phyloP scores from a whole-genome alignment of 208 protist species.

The Trypanosoma melophagium region DNA sequence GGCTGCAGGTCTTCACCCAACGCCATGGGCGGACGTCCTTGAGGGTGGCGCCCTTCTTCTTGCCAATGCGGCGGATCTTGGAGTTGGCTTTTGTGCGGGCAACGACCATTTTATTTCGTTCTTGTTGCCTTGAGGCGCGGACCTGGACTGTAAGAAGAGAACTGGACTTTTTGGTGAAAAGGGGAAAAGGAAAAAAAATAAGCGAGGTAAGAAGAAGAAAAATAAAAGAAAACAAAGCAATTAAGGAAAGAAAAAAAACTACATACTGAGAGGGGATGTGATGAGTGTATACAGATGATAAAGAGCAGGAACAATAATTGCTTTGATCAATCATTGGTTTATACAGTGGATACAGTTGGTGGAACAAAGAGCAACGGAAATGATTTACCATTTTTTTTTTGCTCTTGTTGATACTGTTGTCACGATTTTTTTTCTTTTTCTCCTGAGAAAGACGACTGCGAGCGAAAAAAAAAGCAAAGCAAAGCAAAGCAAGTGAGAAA shows the following conservation, averaged over 20 bases:
- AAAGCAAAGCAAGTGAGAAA: too few relatives aligned
- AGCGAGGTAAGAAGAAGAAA: conserved; percentile 14
- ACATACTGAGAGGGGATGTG: not conserved
- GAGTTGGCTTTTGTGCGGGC: conserved; percentile 32
- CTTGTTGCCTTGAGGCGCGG: not conserved
- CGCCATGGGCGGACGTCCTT: conserved; percentile 94
- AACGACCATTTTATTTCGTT: conserved; percentile 22
- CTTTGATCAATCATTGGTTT: too few relatives aligned
- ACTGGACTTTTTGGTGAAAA: conserved; percentile 18
- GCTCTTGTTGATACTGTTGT: too few relatives aligned
- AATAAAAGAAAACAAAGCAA: conserved; percentile 17
- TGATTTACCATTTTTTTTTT: too few relatives aligned
- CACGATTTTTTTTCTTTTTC: too few relatives aligned
- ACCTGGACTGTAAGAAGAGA: conserved; percentile 15
- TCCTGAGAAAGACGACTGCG: too few relatives aligned
- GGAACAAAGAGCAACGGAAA: too few relatives aligned
- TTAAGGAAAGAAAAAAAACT: not conserved
- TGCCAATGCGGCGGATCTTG: conserved; percentile 89
- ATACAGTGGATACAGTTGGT: too few relatives aligned
- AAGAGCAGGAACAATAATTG: not conserved
- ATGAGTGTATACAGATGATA: not conserved
- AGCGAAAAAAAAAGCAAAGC: too few relatives aligned
- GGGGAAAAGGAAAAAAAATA: not conserved
- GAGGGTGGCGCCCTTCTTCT: conserved; percentile 90
- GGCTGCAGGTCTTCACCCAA: conserved; percentile 94